These are phyloP conservation scores for Roridomyces roridus DNA, from an alignment of 768 basidiomycete species.

Conservation along the genomic window DNA sequence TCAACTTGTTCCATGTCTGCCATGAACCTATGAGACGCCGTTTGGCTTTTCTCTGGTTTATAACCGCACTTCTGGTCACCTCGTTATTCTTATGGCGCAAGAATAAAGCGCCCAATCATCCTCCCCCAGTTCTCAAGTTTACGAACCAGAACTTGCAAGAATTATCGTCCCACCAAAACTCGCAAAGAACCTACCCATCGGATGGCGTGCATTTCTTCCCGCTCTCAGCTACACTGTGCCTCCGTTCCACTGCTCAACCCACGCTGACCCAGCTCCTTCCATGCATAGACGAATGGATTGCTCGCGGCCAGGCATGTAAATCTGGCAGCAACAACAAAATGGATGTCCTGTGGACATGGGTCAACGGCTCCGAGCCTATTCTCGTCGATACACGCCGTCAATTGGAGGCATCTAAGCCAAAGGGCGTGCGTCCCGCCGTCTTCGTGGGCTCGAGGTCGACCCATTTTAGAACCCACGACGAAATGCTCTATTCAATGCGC, in stretches of 20 bases:
- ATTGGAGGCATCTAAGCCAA: background rate
- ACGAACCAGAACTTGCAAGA: background rate
- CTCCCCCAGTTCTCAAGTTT: background rate
- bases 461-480: conserved; percentile 23
- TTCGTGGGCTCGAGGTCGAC: conserved; percentile 12
- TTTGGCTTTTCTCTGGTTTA: too few species aligned
- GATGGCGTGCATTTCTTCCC: conserved; percentile 20
- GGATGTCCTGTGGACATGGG: conserved; percentile 22
- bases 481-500: conserved; percentile 25
- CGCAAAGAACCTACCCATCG: conserved; percentile 1
- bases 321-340: background rate
- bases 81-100: too few species aligned
- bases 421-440: background rate
- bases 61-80: too few species aligned
- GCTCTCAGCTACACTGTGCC: conserved; percentile 11
- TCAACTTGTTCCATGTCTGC: too few species aligned
- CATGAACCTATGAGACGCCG: too few species aligned
- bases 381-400: conserved; percentile 13
- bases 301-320: conserved; percentile 9
- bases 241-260: conserved; percentile 3
- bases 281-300: conserved; percentile 21
- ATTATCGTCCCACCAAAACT: conserved; percentile 13
- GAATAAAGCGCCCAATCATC: background rate
- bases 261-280: conserved; percentile 14
- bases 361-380: conserved; percentile 24